A percentile compares a stretch with the other conserved stretches of the same genome.
Evolutionary conservation across 2,329 filamentous ascomycete species (phyloP).

Genomic region (Hortaea werneckii): DNA sequence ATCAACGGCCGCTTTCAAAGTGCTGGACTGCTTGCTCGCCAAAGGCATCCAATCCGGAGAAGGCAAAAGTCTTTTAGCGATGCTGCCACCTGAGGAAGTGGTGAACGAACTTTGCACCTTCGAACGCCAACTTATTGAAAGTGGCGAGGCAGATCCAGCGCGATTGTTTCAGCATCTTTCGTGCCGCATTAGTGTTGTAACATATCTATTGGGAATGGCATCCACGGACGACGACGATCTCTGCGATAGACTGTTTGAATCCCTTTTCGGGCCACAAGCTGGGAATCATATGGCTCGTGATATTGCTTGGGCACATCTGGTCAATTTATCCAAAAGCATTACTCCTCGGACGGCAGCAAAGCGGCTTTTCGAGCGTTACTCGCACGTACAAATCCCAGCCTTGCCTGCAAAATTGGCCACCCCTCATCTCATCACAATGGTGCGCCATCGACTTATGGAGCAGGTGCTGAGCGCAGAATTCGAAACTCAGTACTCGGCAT

Average conservation of each 20-base stretch:
- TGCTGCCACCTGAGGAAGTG: conserved; percentile 15
- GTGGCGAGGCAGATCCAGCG: neutral
- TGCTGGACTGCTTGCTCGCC: conserved; percentile 13
- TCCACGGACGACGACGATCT: conserved; percentile 20
- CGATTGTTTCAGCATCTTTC: conserved; percentile 2
- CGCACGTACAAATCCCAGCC: conserved; percentile 46
- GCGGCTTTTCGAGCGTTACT: conserved; percentile 37
- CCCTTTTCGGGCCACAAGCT: conserved; percentile 57
- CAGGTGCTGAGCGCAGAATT: neutral
- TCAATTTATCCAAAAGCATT: conserved; percentile 31
- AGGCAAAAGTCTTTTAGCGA: conserved; percentile 9
- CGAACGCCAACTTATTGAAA: conserved; percentile 18
- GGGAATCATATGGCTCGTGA: conserved; percentile 52
- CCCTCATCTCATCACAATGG: conserved; percentile 33
- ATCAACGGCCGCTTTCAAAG: conserved; percentile 16
- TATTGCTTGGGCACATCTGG: conserved; percentile 59
- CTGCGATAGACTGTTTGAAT: conserved; percentile 58
- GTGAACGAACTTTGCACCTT: conserved; percentile 32
- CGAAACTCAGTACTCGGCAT: neutral
- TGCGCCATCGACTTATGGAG: neutral
- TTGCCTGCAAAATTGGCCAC: conserved; percentile 52
- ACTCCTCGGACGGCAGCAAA: conserved; percentile 11
- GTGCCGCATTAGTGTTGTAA: neutral
- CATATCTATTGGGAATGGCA: neutral
- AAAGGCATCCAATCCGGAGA: conserved; percentile 6